Base-by-base conservation (phyloP, 306 rosid genomes). In the Pyrus pyrifolia region DNA sequence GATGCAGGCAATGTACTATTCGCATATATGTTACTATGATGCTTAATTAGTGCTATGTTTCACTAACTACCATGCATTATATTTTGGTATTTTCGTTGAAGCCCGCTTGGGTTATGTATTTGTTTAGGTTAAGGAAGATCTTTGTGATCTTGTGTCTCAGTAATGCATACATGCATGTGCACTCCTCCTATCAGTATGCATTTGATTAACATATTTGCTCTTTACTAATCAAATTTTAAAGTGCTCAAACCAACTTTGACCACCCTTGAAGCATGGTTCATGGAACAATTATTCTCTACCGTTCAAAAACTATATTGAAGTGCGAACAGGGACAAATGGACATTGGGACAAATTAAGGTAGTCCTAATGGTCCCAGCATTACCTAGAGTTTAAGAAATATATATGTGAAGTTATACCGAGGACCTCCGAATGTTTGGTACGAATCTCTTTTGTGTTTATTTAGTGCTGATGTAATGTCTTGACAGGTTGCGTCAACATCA, bases 21-120 rank as follows among this genome's bases (percentile, higher is more conserved):
- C 44, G 11, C 3, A 40, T 40, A 40, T 8, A 40, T 40, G 44
- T 40, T 40, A 40, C 27, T 22, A 63, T 33, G 44, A 65, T 69
- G 58, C 35, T 73, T 6, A 33, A 33, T 33, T 33, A 30, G 72
- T 22, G 57, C n/a, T 69, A 49, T 61, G 67, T 27, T 6, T 61
- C 67, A 61, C 67, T 61, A 61, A 27, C 67, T 14, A 61, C 67
- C 57, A 81, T 33, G 67, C 73, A 53, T 51, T 60, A 25, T 60
- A 18, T 31, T 64, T 65, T n/a, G 33, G 67, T 49, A 21, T 40
- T 61, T 46, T 73, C 17, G 67, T 53, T 53, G 44, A 68, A 77
- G 21, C 53, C 44, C 79, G 51, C 63, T 45, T 74, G 79, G 72
- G 60, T 80, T 23, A 9, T 80, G 52, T 45, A 31, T 65, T 44